Percentiles rank a stretch among this genome's conserved stretches.
Evolutionary conservation across 148 eudicot species (phyloP).

Genomic region (Vaccinium corymbosum): DNA sequence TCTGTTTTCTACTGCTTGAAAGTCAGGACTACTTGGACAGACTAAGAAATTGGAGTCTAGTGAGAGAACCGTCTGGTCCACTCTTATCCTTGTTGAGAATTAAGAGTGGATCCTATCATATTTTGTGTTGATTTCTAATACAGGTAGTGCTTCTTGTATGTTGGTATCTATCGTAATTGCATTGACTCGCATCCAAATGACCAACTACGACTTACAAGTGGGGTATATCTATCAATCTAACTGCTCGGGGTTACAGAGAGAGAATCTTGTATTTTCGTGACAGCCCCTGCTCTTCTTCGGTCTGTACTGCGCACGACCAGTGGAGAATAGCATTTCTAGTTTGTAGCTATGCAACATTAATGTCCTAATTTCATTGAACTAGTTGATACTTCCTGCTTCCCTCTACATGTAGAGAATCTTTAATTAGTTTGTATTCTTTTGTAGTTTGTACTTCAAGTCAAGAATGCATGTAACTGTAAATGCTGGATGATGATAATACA

Average conservation of each 20-base stretch:
- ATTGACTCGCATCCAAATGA: neutral
- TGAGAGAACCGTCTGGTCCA: neutral
- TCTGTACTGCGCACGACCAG: neutral
- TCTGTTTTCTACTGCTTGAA: neutral
- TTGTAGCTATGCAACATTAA: neutral
- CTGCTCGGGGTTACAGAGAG: too few species aligned
- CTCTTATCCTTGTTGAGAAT: neutral
- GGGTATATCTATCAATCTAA: too few species aligned
- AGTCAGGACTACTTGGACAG: neutral
- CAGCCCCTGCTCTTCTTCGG: too few species aligned
- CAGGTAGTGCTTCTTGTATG: neutral
- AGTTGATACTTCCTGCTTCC: too few species aligned
- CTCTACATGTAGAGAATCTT: too few species aligned
- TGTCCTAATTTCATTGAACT: neutral
- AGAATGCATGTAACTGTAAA: neutral
- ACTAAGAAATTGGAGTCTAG: neutral
- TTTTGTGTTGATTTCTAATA: neutral
- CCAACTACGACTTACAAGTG: too few species aligned
- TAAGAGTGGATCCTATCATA: neutral
- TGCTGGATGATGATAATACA: neutral
- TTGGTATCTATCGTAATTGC: neutral
- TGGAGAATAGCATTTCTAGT: neutral
- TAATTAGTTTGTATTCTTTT: neutral
- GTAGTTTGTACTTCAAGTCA: neutral
- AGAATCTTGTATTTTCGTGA: too few species aligned